Base-by-base conservation (phyloP, 2,329 filamentous ascomycete species). In the Metarhizium rileyi region DNA sequence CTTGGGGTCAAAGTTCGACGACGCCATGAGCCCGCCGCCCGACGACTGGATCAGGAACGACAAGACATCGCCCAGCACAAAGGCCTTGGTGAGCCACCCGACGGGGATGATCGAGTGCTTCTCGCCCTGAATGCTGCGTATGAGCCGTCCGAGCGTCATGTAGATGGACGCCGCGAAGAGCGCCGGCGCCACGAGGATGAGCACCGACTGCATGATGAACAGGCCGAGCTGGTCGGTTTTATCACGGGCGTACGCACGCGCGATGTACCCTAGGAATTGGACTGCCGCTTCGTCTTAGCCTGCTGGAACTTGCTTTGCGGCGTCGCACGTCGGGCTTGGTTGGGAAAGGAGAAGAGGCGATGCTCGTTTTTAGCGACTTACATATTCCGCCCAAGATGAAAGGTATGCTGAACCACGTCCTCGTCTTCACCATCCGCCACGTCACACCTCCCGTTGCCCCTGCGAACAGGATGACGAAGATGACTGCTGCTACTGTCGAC, bases 11-110 rank as follows among this genome's bases (percentile, higher is more conserved):
- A 41, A 50, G 44, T 50, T 40, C 25, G 36, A 53, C 6, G 54
- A 53, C 51, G 60, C 62, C 33, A 74, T 55, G 1, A 53, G 49
- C n/a, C 69, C 69, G 14, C 63, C 69, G 16, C 74, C 74, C 26
- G 63, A 64, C 14, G 65, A 65, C 58, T 81, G 78, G 3, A 79
- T 60, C 3, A 72, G 28, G 57, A 82, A 76, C 2, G 72, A 74
- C 5, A 78, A 45, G 3, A 80, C 58, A 54, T 82, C 78, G 30
- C 77, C 75, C 6, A 60, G 46, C 4, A 83, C 77, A 52, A 82
- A 82, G 33, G 75, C 65, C 48, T 70, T 74, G 3, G 77, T 80
- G 5, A 81, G 60, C 68, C 71, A 73, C 7, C 52, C 53, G 18
- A 62, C 55, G 6, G 52, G 60, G 20, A 71, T 59, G 28, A 69